Evolutionary conservation across 139 green algal species (phyloP), one percentile per base, ranked within the genome.

Genomic region (Penium margaritaceum): DNA sequence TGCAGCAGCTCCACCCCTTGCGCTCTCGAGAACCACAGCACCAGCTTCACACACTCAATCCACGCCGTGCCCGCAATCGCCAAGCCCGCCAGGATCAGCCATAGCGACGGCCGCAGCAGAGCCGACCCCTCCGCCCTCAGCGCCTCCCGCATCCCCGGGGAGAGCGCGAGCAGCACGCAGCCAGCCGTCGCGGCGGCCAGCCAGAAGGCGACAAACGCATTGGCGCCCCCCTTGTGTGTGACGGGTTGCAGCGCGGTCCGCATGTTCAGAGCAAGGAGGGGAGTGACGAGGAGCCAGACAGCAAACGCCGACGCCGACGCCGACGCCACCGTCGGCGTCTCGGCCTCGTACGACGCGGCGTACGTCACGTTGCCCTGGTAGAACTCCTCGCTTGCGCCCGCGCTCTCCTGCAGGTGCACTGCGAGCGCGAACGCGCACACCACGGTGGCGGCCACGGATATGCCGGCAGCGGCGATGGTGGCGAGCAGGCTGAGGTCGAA

Each of bases 201-300:
- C 47, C 47, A 60, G 47, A 60, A 24, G n/a, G 30, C n/a, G n/a
- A 60, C 47, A 0, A 60, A 24, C 0, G 47, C 29, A 24, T 60
- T 60, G 47, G 47, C 29, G 4, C 14, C 47, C 2, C 9, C 5
- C 12, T 0, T 24, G n/a, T 60, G 29, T n/a, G n/a, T 60, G 47
- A 27, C n/a, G n/a, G 17, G 47, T 24, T 60, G 47, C n/a, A 5
- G 9, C n/a, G 30, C 29, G 15, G 47, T 60, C n/a, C 47, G 17
- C 47, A 60, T 60, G 47, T 60, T n/a, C n/a, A 60, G 9, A 5
- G n/a, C 47, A n/a, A 60, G n/a, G 17, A 60, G 47, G 47, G n/a
- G 30, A 24, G 47, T 33, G 19, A 24, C 9, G 47, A 60, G 14
- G n/a, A 60, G 47, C 47, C 47, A 60, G 15, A 24, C 47, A 3